Percentiles rank a stretch among this genome's conserved stretches.
Conservation (phyloP, 768 basidiomycete species). For the Mrakia gelida region DNA sequence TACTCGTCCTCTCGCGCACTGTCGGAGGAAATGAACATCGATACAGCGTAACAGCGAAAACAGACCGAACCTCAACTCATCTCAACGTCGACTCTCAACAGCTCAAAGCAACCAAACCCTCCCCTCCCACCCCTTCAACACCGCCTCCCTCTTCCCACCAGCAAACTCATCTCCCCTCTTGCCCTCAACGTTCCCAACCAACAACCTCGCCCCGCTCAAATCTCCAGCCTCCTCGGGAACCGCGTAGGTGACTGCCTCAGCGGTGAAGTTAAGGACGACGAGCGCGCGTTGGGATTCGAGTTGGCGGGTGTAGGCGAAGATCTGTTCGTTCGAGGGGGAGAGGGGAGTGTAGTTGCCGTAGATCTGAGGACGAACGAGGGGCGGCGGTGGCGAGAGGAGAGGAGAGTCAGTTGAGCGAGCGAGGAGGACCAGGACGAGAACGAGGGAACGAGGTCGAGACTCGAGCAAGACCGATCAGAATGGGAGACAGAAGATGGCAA, state of each 20-base stretch:
- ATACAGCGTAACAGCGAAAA: not conserved
- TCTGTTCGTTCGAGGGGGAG: slow-evolving; percentile 49
- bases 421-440: not conserved
- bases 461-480: too few species aligned
- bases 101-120: slow-evolving; percentile 9
- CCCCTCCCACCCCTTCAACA: slow-evolving; percentile 10
- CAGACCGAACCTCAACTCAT: not conserved
- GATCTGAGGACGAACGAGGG: slow-evolving; percentile 36
- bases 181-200: slow-evolving; percentile 4
- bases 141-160: not conserved
- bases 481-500: too few species aligned
- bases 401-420: not conserved
- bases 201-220: not conserved
- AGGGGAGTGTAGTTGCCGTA: slow-evolving; percentile 60
- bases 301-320: slow-evolving; percentile 56
- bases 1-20: not conserved
- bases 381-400: too few species aligned
- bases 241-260: not conserved
- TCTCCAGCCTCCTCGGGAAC: not conserved
- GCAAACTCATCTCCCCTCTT: not conserved
- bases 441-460: not conserved
- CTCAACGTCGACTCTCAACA: too few species aligned
- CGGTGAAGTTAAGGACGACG: slow-evolving; percentile 42
- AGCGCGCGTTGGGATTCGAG: slow-evolving; percentile 42
- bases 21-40: too few species aligned